A percentile compares a stretch with the other conserved stretches of the same genome.
phyloP scores from a whole-genome alignment of 2,329 filamentous ascomycete genomes.

The Colletotrichum siamense region DNA sequence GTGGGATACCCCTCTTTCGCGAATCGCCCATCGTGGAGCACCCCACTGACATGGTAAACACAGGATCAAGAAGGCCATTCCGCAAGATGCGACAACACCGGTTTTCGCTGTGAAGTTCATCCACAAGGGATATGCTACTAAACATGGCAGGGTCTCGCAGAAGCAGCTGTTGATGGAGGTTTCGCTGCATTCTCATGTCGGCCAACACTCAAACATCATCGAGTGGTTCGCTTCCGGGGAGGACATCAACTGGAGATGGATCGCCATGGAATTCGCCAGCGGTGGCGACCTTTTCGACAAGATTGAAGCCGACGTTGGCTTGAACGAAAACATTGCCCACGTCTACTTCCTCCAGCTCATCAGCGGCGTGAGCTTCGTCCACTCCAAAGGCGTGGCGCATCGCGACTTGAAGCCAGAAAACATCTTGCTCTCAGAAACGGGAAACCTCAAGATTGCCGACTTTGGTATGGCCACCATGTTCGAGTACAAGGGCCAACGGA shows the following conservation, averaged over 20 bases:
- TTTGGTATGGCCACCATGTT: constrained; percentile 97
- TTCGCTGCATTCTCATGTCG: constrained; percentile 85
- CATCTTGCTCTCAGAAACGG: constrained; percentile 83
- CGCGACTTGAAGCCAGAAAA: constrained; percentile 95
- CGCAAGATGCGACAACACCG: constrained; percentile 70
- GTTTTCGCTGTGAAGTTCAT: constrained; percentile 99
- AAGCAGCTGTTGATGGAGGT: constrained; percentile 95
- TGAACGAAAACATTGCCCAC: constrained; percentile 93
- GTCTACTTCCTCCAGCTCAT: constrained; percentile 95
- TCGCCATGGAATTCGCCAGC: constrained; percentile 96
- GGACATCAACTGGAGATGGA: constrained; percentile 90
- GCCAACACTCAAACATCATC: constrained; percentile 91
- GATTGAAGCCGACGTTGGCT: constrained; percentile 95
- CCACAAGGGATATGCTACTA: constrained; percentile 93
- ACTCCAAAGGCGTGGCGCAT: constrained; percentile 94
- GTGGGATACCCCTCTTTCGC: constrained; percentile 52
- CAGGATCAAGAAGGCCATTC: constrained; percentile 93
- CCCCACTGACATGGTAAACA: constrained; percentile 8
- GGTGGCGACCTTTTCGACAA: constrained; percentile 99
- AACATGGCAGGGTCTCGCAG: constrained; percentile 83
- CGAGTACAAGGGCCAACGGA: constrained; percentile 82
- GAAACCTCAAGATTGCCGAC: constrained; percentile 92
- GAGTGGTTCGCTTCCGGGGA: constrained; percentile 89
- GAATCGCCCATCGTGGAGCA: not conserved
- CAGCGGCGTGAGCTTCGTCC: constrained; percentile 91